Conservation (phyloP, 306 rosid species). For the Hippophae tibetana region DNA sequence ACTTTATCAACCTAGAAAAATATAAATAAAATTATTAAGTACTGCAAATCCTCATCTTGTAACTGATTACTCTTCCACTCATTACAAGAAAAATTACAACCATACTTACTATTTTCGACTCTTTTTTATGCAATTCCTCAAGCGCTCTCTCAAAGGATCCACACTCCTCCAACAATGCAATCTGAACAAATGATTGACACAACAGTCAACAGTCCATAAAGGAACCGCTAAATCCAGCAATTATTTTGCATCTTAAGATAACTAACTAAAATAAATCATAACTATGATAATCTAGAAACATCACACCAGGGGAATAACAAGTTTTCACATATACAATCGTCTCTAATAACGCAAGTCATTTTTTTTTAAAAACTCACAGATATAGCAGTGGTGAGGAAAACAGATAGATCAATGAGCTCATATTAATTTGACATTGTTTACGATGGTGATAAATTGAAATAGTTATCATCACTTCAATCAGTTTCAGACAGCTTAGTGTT, state of each 20-base stretch:
- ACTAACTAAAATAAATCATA: neutral
- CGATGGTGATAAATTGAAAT: too few relatives aligned
- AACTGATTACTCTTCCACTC: constrained; percentile 10
- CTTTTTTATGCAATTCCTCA: constrained; percentile 75
- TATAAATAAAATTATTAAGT: constrained; percentile 19
- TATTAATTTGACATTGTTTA: too few relatives aligned
- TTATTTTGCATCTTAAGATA: neutral
- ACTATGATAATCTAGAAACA: too few relatives aligned
- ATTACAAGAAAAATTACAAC: constrained; percentile 4
- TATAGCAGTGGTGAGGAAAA: too few relatives aligned
- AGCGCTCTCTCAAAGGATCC: constrained; percentile 70
- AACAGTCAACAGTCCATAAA: constrained; percentile 4
- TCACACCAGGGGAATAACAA: too few relatives aligned
- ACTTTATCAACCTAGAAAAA: constrained; percentile 72
- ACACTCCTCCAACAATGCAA: constrained; percentile 80
- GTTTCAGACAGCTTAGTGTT: too few relatives aligned
- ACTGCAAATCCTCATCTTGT: constrained; percentile 16
- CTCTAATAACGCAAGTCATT: too few relatives aligned
- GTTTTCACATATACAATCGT: too few relatives aligned
- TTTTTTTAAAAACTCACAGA: too few relatives aligned
- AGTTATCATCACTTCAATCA: too few relatives aligned
- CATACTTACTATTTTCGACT: constrained; percentile 62
- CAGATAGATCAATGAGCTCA: too few relatives aligned
- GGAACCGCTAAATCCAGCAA: constrained; percentile 11
- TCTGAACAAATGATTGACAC: constrained; percentile 28